phyloP scores from a whole-genome alignment of 305 asterid genomes.

The Fraxinus xanthoxyloides region DNA sequence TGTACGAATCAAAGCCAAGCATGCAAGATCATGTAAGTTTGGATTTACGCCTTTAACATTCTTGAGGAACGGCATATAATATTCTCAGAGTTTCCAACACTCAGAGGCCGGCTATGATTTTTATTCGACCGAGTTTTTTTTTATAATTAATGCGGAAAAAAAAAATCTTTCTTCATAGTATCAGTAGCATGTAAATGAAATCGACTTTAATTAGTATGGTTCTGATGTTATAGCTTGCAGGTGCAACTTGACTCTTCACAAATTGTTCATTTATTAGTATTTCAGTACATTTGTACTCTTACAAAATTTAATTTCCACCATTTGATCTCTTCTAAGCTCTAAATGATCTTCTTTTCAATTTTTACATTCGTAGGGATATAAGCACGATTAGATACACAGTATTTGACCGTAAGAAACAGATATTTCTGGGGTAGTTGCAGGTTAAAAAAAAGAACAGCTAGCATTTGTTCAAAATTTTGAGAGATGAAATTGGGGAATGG shows the following conservation, averaged over 20 bases:
- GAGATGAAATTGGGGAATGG: not conserved
- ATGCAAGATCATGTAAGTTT: conserved; percentile 48
- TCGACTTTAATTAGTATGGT: not conserved
- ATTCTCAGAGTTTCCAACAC: no score
- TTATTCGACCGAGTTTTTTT: conserved; percentile 13
- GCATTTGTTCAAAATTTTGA: not conserved
- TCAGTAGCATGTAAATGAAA: not conserved
- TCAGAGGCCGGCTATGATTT: not conserved
- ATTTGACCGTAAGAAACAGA: not conserved
- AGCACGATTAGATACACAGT: no score
- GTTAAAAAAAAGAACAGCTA: conserved; percentile 22
- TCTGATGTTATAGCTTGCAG: not conserved
- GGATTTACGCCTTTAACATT: conserved; percentile 41
- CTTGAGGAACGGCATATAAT: not conserved
- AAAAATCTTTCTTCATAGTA: not conserved
- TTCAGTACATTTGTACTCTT: not conserved
- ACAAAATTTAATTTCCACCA: not conserved
- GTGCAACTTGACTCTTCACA: not conserved
- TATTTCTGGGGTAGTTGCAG: not conserved
- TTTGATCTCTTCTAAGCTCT: not conserved
- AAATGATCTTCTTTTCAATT: not conserved
- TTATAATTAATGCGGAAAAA: conserved; percentile 1
- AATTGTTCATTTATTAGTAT: not conserved
- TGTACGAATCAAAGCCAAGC: conserved; percentile 29
- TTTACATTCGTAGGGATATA: not conserved